Percentiles rank a stretch among this genome's conserved stretches.
phyloP scores from a whole-genome alignment of 208 protist genomes.

The Crithidia bombi region DNA sequence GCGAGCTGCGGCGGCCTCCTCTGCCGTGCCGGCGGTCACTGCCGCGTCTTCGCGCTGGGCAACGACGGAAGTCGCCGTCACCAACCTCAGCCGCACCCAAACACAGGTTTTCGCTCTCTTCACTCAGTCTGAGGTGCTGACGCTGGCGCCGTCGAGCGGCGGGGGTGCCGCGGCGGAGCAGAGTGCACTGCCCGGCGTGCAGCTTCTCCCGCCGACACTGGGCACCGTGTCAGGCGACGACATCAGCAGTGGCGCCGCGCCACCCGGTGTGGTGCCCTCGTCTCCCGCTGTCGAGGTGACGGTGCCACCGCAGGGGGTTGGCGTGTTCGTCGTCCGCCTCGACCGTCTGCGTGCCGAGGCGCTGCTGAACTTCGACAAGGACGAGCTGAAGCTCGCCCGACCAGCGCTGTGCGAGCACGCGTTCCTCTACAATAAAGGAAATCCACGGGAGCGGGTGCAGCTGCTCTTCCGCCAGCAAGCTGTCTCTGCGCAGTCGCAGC shows the following conservation, averaged over 20 bases:
- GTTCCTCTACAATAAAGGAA: constrained; percentile 65
- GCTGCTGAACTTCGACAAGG: constrained; percentile 68
- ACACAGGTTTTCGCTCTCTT: constrained; percentile 40
- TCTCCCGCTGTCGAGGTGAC: constrained; percentile 27
- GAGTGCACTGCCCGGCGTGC: constrained; percentile 1
- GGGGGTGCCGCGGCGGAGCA: constrained; percentile 1
- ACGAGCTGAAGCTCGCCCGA: constrained; percentile 40
- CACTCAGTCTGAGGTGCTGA: constrained; percentile 47
- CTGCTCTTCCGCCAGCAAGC: constrained; percentile 44
- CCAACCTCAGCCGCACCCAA: constrained; percentile 30
- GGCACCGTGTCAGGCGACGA: constrained; percentile 9
- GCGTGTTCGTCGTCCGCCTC: constrained; percentile 69
- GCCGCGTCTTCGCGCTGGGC: constrained; percentile 19
- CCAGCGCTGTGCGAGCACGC: constrained; percentile 71
- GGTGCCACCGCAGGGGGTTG: constrained; percentile 39
- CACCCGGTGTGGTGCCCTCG: constrained; percentile 1
- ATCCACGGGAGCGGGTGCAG: constrained; percentile 74
- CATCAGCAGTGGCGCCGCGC: neutral
- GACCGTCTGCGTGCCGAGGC: constrained; percentile 63
- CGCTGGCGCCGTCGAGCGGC: constrained; percentile 14
- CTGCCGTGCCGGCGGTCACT: neutral
- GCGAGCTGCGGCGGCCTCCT: neutral
- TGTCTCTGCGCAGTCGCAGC: constrained; percentile 15
- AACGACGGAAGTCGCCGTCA: constrained; percentile 28
- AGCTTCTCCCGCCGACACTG: constrained; percentile 13